phyloP scores from a whole-genome alignment of 1,139 yeast species.

The Suhomyces ambrosiae region DNA sequence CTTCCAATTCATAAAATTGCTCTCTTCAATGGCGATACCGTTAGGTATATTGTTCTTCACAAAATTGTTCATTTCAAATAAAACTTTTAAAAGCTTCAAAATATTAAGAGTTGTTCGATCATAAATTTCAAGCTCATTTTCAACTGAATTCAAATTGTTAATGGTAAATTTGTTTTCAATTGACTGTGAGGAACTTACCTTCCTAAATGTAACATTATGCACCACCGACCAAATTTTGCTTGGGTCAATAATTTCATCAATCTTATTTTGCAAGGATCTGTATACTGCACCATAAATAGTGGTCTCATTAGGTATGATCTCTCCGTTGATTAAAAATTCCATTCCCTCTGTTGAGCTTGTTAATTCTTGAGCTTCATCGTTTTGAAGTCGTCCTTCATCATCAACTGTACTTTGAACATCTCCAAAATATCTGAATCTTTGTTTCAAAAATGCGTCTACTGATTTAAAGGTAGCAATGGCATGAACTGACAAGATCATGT shows the following conservation, averaged over 20 bases:
- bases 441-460: constrained; percentile 62
- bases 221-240: constrained; percentile 56
- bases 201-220: constrained; percentile 57
- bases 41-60: constrained; percentile 24
- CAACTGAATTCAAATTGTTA: constrained; percentile 25
- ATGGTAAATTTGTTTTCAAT: constrained; percentile 19
- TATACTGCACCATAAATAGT: constrained; percentile 83
- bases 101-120: constrained; percentile 52
- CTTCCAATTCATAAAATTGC: constrained; percentile 73
- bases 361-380: constrained; percentile 15
- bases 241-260: constrained; percentile 50
- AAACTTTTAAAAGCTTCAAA: constrained; percentile 55
- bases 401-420: constrained; percentile 17
- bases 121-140: constrained; percentile 37
- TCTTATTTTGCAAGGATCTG: constrained; percentile 46
- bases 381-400: constrained; percentile 8
- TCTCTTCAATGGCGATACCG: constrained; percentile 33
- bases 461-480: constrained; percentile 86
- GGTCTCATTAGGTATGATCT: constrained; percentile 64
- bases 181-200: constrained; percentile 25
- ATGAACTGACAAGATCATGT: constrained; percentile 69
- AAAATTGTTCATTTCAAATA: constrained; percentile 53
- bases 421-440: constrained; percentile 30
- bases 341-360: constrained; percentile 30
- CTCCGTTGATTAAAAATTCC: constrained; percentile 66